Conservation (phyloP, 176 grass and related monocot genomes). For the Typha latifolia region DNA sequence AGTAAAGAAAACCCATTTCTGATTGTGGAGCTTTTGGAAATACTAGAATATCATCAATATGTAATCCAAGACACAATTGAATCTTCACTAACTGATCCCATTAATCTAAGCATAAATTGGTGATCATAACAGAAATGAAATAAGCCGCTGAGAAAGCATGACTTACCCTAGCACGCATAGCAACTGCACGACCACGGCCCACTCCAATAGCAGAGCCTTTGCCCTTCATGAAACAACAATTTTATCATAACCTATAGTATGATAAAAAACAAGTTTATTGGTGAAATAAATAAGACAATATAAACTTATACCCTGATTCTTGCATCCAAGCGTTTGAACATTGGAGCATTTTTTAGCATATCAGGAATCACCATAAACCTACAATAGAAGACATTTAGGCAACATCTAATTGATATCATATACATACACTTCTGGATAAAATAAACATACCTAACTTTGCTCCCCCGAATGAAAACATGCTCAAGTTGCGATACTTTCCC, state of each 20-base stretch:
- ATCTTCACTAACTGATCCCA: too few relatives aligned
- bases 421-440: not conserved
- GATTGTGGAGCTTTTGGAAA: too few relatives aligned
- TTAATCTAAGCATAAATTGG: constrained; percentile 4
- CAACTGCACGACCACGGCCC: constrained; percentile 55
- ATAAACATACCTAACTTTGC: constrained; percentile 46
- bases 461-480: constrained; percentile 53
- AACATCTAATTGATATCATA: not conserved
- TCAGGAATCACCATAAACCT: constrained; percentile 71
- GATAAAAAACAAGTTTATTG: too few relatives aligned
- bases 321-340: constrained; percentile 57
- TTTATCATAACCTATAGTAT: too few relatives aligned
- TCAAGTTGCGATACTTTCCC: constrained; percentile 65
- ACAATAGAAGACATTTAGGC: not conserved
- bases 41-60: too few relatives aligned
- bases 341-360: constrained; percentile 72
- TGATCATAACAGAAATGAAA: not conserved
- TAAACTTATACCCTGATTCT: constrained; percentile 29
- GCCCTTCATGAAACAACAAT: constrained; percentile 27
- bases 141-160: not conserved
- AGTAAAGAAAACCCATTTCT: too few relatives aligned
- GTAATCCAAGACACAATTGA: too few relatives aligned
- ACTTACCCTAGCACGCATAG: constrained; percentile 63
- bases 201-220: constrained; percentile 69
- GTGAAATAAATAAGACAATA: not conserved